Percentiles rank a stretch among this genome's conserved stretches.
phyloP scores from a whole-genome alignment of 768 basidiomycete genomes.

The Sutorius australiensis region DNA sequence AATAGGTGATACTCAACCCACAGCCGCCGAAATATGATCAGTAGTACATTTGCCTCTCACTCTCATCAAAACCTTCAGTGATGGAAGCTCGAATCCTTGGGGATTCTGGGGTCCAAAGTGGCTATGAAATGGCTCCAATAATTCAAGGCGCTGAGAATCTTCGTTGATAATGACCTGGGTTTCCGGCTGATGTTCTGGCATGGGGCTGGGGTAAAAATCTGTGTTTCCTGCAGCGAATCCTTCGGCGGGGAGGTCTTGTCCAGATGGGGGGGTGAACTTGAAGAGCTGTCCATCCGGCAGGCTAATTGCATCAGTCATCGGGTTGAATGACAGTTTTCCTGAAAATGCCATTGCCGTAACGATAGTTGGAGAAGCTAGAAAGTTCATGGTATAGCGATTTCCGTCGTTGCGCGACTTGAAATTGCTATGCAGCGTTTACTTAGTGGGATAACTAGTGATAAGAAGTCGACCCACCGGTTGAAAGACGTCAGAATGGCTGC shows the following conservation, averaged over 20 bases:
- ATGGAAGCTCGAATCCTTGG: conserved; percentile 69
- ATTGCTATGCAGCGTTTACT: conserved; percentile 40
- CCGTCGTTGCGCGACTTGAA: conserved; percentile 97
- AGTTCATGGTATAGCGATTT: conserved; percentile 93
- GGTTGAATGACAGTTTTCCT: conserved; percentile 91
- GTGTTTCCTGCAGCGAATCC: conserved; percentile 77
- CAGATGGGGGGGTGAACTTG: conserved; percentile 79
- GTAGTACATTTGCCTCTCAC: conserved; percentile 99
- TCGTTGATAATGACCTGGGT: conserved; percentile 74
- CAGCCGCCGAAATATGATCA: conserved; percentile 96
- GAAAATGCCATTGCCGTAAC: conserved; percentile 98
- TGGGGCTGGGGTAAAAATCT: conserved; percentile 75
- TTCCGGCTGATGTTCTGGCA: conserved; percentile 70
- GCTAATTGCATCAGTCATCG: conserved; percentile 69
- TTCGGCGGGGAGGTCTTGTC: conserved; percentile 75
- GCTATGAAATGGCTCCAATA: conserved; percentile 78
- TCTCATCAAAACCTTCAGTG: conserved; percentile 80
- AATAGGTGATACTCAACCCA: conserved; percentile 34
- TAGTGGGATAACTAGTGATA: not conserved
- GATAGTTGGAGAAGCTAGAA: conserved; percentile 93
- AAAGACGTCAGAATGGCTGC: conserved; percentile 94
- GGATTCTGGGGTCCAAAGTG: conserved; percentile 57
- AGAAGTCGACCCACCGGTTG: conserved; percentile 62
- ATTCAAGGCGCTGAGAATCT: conserved; percentile 80
- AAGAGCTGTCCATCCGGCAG: conserved; percentile 73